Conservation (phyloP, 129 eudicot genomes). For the Lactuca sativa region DNA sequence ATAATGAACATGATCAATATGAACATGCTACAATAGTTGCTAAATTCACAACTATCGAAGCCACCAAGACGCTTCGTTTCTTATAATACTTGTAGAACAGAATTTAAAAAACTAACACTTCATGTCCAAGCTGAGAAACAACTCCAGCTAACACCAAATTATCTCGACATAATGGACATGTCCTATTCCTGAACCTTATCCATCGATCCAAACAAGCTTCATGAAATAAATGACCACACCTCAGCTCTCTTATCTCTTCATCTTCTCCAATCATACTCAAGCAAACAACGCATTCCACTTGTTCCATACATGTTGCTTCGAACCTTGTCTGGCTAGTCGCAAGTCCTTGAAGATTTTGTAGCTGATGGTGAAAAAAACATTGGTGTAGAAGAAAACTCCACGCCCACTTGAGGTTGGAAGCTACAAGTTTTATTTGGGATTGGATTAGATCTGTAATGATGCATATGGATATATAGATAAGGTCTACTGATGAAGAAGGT, state of each 20-base stretch:
- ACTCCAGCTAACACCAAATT: slow-evolving; percentile 22
- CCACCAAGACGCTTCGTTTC: slow-evolving; percentile 28
- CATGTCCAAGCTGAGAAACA: slow-evolving; percentile 12
- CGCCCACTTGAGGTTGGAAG: slow-evolving; percentile 26
- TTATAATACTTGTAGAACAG: background rate
- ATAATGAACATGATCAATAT: slow-evolving; percentile 6
- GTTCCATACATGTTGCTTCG: slow-evolving; percentile 10
- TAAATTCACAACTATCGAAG: slow-evolving; percentile 13
- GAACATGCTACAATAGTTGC: background rate
- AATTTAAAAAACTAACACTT: slow-evolving; percentile 18
- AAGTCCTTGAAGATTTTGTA: slow-evolving; percentile 13
- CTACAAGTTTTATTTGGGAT: slow-evolving; percentile 10
- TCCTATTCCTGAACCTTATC: slow-evolving; percentile 27
- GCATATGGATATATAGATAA: slow-evolving; percentile 23
- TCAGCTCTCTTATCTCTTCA: slow-evolving; percentile 32
- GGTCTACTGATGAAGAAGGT: slow-evolving; percentile 19
- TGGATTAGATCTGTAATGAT: slow-evolving; percentile 10
- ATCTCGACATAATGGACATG: slow-evolving; percentile 42
- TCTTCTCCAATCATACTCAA: slow-evolving; percentile 31
- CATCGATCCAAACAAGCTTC: slow-evolving; percentile 40
- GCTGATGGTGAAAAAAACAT: slow-evolving; percentile 29
- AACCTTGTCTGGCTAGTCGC: background rate
- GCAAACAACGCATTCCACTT: slow-evolving; percentile 36
- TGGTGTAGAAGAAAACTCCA: slow-evolving; percentile 30
- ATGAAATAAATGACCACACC: slow-evolving; percentile 42